phyloP scores from a whole-genome alignment of 108 stramenopile species.

The Cylindrotheca fusiformis region DNA sequence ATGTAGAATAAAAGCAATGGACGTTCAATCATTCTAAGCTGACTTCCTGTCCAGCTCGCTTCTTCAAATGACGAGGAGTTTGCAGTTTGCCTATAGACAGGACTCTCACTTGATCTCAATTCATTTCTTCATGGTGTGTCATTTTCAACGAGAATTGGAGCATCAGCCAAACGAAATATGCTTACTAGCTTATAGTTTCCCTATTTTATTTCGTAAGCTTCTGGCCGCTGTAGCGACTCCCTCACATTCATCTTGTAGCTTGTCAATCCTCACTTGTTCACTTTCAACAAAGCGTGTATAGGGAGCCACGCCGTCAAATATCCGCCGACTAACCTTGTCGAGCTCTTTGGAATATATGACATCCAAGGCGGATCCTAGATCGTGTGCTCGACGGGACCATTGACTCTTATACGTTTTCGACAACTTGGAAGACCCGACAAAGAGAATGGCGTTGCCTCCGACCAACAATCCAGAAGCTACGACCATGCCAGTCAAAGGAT shows the following conservation, averaged over 20 bases:
- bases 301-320: conserved; percentile 60
- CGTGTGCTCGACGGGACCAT: conserved; percentile 32
- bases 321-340: conserved; percentile 41
- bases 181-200: conserved; percentile 24
- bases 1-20: too few species aligned
- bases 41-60: too few species aligned
- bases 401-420: conserved; percentile 29
- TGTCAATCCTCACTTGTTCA: conserved; percentile 44
- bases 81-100: not conserved
- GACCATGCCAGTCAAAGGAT: conserved; percentile 26
- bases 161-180: not conserved
- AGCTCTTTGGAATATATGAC: conserved; percentile 40
- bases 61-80: not conserved
- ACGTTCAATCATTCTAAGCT: too few species aligned
- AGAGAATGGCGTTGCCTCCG: conserved; percentile 25
- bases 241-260: conserved; percentile 48
- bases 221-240: conserved; percentile 29
- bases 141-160: too few species aligned
- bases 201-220: conserved; percentile 51
- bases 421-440: conserved; percentile 28
- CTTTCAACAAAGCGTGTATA: conserved; percentile 65
- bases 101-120: too few species aligned
- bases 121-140: too few species aligned
- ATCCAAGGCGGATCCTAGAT: conserved; percentile 38
- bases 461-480: conserved; percentile 13